Conservation (phyloP, 768 basidiomycete genomes). For the Hypholoma sublateritium region DNA sequence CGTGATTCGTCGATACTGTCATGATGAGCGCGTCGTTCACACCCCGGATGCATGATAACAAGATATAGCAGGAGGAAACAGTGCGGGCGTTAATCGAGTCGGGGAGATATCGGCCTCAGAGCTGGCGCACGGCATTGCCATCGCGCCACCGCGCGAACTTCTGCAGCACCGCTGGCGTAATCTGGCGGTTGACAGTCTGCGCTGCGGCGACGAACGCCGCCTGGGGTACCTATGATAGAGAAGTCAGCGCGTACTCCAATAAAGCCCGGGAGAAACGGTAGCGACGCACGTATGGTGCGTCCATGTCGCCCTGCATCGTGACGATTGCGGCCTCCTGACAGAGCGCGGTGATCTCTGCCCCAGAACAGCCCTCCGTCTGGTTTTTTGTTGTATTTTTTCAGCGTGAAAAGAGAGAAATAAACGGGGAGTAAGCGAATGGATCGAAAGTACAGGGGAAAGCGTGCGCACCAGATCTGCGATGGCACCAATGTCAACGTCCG, state of each 20-base stretch:
- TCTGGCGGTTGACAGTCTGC: slow-evolving; percentile 68
- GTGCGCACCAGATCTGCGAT: slow-evolving; percentile 68
- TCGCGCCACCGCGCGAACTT: slow-evolving; percentile 72
- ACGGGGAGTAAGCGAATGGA: not conserved
- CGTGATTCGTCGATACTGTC: no score
- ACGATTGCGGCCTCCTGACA: slow-evolving; percentile 95
- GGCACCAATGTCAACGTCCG: slow-evolving; percentile 59
- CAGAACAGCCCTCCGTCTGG: slow-evolving; percentile 94
- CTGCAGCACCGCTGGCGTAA: slow-evolving; percentile 76
- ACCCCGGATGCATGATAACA: no score
- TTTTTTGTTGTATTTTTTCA: not conserved
- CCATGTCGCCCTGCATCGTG: slow-evolving; percentile 87
- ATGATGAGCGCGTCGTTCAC: no score
- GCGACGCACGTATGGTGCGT: slow-evolving; percentile 67
- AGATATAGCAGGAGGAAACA: no score
- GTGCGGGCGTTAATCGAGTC: no score
- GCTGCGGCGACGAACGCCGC: slow-evolving; percentile 77
- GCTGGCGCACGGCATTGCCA: slow-evolving; percentile 21
- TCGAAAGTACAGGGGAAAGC: not conserved
- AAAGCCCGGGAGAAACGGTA: not conserved
- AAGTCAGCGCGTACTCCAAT: not conserved
- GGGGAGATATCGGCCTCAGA: slow-evolving; percentile 15
- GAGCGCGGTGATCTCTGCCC: slow-evolving; percentile 87
- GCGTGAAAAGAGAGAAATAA: not conserved
- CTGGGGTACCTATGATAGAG: slow-evolving; percentile 63